Conservation (phyloP, 345 rosid species). For the Salix dunnii region DNA sequence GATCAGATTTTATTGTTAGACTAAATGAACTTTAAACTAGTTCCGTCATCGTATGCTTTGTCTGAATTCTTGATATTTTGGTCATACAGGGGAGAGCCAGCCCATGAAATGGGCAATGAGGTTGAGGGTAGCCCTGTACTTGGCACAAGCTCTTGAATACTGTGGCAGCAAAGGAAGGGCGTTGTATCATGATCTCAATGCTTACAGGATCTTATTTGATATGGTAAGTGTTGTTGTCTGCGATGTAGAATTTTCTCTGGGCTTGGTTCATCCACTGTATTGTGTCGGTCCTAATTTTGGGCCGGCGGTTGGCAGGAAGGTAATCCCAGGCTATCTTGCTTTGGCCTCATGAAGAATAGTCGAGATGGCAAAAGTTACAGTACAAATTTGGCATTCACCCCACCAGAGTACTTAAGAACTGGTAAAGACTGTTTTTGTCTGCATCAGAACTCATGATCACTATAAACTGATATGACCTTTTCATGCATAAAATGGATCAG, state of each 20-base stretch:
- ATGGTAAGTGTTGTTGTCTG: constrained; percentile 38
- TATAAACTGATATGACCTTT: background rate
- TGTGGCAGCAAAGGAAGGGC: constrained; percentile 88
- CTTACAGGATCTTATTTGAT: constrained; percentile 88
- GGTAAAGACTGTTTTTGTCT: constrained; percentile 36
- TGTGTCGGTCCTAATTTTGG: background rate
- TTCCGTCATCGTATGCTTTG: background rate
- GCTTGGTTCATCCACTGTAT: background rate
- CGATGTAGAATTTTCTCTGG: background rate
- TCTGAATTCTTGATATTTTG: background rate
- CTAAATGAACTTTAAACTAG: background rate
- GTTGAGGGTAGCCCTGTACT: constrained; percentile 77
- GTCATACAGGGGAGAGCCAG: constrained; percentile 78
- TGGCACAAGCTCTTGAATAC: constrained; percentile 90
- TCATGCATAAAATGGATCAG: background rate
- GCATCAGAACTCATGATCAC: background rate
- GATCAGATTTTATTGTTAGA: background rate
- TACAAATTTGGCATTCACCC: constrained; percentile 95
- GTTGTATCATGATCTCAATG: constrained; percentile 93
- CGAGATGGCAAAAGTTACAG: constrained; percentile 95
- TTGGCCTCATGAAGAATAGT: constrained; percentile 94
- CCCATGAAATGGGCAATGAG: constrained; percentile 99
- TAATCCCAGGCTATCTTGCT: constrained; percentile 86
- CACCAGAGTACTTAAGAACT: constrained; percentile 87
- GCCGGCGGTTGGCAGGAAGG: constrained; percentile 57